Evolutionary conservation across 2,329 filamentous ascomycete species (phyloP).

Genomic region (Aspergillus fijiensis): DNA sequence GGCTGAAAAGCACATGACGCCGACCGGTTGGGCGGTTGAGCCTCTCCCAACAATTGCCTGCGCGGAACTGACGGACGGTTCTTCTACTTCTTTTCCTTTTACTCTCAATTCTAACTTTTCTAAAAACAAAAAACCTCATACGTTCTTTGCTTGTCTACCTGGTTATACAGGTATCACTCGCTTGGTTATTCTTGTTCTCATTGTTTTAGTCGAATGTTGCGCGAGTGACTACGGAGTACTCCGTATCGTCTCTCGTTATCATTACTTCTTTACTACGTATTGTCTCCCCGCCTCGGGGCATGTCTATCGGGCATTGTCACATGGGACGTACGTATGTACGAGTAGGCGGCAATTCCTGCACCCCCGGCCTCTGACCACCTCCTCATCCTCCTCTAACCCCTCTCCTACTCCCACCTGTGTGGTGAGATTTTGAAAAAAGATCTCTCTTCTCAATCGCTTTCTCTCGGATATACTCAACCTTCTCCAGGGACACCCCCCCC

Average conservation of each 20-base stretch:
- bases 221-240: background rate
- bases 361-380: constrained; percentile 23
- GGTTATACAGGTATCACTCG: constrained; percentile 5
- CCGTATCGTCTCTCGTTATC: constrained; percentile 5
- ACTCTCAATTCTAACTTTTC: background rate
- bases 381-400: constrained; percentile 15
- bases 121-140: background rate
- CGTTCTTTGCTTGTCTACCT: background rate
- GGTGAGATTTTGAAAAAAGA: background rate
- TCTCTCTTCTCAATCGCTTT: background rate
- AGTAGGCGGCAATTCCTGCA: constrained; percentile 30
- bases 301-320: constrained; percentile 32
- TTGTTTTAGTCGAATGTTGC: background rate
- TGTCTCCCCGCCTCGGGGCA: constrained; percentile 17
- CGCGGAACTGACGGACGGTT: background rate
- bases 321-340: constrained; percentile 35
- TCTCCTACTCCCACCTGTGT: constrained; percentile 15
- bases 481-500: constrained; percentile 18
- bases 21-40: constrained; percentile 22
- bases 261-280: constrained; percentile 7
- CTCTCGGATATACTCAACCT: constrained; percentile 9
- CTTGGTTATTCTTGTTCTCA: constrained; percentile 4
- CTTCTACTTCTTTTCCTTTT: constrained; percentile 2
- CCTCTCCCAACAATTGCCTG: constrained; percentile 17
- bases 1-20: constrained; percentile 4